Evolutionary conservation across 345 rosid species (phyloP), one percentile per base, ranked within the genome.

Genomic region (Eucalyptus pauciflora): DNA sequence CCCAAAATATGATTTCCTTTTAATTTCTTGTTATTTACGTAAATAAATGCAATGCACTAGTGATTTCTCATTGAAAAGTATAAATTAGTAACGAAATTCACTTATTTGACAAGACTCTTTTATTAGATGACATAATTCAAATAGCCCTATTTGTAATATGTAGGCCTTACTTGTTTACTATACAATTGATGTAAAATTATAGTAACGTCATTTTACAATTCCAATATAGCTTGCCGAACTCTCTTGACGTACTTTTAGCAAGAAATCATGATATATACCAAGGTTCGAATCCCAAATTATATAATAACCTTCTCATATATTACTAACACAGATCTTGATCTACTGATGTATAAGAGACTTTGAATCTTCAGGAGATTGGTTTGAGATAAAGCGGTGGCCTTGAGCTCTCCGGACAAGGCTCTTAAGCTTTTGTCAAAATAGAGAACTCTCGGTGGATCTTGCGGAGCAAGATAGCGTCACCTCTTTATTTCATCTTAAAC

Each of bases 1-100:
- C 43, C 80, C 80, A 0, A 16, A 16, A 31, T 69, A 4, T 17
- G 13, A 2, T 67, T 52, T 52, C 10, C 9, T 52, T 2, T 0
- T 56, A 4, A 4, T 56, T 10, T 9, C 29, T 24, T 56, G 10
- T 24, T 1, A 56, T 56, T 56, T 25, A 0, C 13, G 0, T 56
- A 56, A 56, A 56, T 56, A 24, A 56, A 56, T 56, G 29, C 13
- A 56, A 24, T 2, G 62, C 27, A 9, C 33, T 29, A 5, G 25
- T 10, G 45, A 20, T 69, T 37, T 33, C 45, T 8, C 45, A 2
- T 17, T 3, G 4, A 8, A 14, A 7, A 31, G 31, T 8, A 67
- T 16, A 8, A 1, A 33, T 69, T 69, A 69, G 80, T 10, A 69
- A 33, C 45, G 45, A 33, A 69, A 69, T 69, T 33, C 80, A 31